Evolutionary conservation across 148 eudicot genomes (phyloP), one percentile per base, ranked within the genome.

Genomic region (Silene conica): DNA sequence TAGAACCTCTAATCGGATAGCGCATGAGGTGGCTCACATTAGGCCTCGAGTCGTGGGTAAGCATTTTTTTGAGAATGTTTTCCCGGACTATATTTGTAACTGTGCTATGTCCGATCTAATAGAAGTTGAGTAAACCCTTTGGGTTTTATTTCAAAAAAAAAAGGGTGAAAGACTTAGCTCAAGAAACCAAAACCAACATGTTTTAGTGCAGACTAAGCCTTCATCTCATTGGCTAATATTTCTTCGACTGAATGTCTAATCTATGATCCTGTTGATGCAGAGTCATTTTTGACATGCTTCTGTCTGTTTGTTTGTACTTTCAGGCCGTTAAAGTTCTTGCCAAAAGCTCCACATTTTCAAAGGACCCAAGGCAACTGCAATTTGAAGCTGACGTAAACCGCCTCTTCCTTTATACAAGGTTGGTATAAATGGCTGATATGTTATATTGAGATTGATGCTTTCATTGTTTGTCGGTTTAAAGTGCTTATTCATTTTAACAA

Each of bases 361-460:
- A 73, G 80, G 86, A 94, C 71, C 93, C 96, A 71, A 83, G 98
- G 79, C 84, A 72, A 43, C 90, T 91, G 46, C 98, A 94, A 71
- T 91, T 94, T 80, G 98, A 91, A 80, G 96, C 98, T 21, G 98
- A 91, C 75, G 88, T 94, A 11, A 94, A 91, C 67, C 96, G 93
- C 22, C 87, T 94, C 9, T 94, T 94, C 80, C 89, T 94, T 71
- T 91, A 84, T 80, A 91, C 97, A 64, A 88, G 98, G 98, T 93
- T 38, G 48, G 80, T 74, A 25, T 63, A 57, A 11, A 9, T 57
- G 54, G 68, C 21, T 43, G 62, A 25, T n/a, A 21, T 67, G 67
- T 6, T 77, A 16, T 31, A 5, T 26, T 14, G 43, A 38, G 43
- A 38, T 38, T 38, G 0, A 38, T 19, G 5, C 16, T 22, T 19